Conservation (phyloP, 2,329 filamentous ascomycete species). For the Metarhizium brunneum region DNA sequence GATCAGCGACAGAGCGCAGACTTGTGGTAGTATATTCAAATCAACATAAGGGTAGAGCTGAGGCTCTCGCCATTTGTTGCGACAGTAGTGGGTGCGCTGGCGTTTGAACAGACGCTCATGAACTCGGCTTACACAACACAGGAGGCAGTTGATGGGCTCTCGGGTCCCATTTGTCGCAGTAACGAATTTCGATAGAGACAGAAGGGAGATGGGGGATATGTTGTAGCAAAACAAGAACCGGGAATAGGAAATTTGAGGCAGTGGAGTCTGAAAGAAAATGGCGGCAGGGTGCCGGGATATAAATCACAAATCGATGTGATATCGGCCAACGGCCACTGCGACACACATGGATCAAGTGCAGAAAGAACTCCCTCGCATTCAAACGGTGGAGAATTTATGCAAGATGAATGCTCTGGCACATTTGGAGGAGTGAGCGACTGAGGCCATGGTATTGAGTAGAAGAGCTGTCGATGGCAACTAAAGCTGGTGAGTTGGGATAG, state of each 20-base stretch:
- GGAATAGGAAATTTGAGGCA: background rate
- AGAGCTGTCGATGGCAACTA: background rate
- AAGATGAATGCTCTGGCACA: background rate
- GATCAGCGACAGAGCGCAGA: slow-evolving; percentile 3
- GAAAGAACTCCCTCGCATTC: slow-evolving; percentile 9
- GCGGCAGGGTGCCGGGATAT: slow-evolving; percentile 2
- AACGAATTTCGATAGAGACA: background rate
- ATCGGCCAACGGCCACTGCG: slow-evolving; percentile 9
- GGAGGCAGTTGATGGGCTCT: background rate
- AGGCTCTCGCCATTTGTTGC: background rate
- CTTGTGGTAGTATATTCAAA: background rate
- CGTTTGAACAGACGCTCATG: background rate
- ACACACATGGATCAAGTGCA: slow-evolving; percentile 10
- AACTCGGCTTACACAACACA: background rate
- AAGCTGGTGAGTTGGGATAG: background rate
- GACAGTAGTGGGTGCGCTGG: background rate
- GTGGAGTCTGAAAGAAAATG: background rate
- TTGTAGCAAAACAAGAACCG: background rate
- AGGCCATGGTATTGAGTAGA: background rate
- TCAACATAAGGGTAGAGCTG: slow-evolving; percentile 1
- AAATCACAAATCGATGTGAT: slow-evolving; percentile 13
- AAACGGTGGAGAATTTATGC: background rate
- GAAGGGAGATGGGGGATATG: background rate
- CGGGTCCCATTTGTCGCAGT: background rate
- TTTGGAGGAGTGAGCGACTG: background rate